phyloP scores from a whole-genome alignment of 495 filamentous ascomycete genomes.

The Monascus purpureus region DNA sequence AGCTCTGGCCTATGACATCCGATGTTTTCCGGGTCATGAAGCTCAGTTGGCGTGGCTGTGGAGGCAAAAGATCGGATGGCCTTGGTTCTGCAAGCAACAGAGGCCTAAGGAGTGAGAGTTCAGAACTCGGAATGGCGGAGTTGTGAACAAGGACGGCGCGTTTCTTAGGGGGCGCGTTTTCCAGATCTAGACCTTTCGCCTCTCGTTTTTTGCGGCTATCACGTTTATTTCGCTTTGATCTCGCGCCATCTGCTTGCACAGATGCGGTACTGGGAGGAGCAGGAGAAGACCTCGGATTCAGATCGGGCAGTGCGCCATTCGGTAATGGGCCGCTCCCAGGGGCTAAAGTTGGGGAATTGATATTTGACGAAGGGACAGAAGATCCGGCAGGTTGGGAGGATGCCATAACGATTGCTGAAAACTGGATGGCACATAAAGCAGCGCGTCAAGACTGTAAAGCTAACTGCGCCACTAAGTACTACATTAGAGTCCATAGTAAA shows the following conservation, averaged over 20 bases:
- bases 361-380: constrained; percentile 28
- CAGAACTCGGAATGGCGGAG: constrained; percentile 16
- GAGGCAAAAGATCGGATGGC: constrained; percentile 23
- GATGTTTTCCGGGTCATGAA: constrained; percentile 23
- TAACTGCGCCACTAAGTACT: no score
- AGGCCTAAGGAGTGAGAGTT: constrained; percentile 19
- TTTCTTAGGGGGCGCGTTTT: constrained; percentile 25
- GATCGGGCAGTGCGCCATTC: constrained; percentile 17
- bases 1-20: constrained; percentile 19
- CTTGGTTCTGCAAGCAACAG: constrained; percentile 23
- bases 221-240: constrained; percentile 31
- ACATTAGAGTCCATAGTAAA: no score
- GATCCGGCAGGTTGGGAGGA: constrained; percentile 24
- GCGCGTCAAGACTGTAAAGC: no score
- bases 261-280: constrained; percentile 19
- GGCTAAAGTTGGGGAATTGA: constrained; percentile 27
- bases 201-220: constrained; percentile 60
- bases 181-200: constrained; percentile 43
- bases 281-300: constrained; percentile 24
- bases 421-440: no score
- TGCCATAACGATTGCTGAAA: constrained; percentile 13
- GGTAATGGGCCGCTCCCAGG: constrained; percentile 16
- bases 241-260: constrained; percentile 21
- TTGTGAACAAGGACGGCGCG: constrained; percentile 17
- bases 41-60: constrained; percentile 29